phyloP scores from a whole-genome alignment of 768 basidiomycete genomes.

The Termitomyces sp. region DNA sequence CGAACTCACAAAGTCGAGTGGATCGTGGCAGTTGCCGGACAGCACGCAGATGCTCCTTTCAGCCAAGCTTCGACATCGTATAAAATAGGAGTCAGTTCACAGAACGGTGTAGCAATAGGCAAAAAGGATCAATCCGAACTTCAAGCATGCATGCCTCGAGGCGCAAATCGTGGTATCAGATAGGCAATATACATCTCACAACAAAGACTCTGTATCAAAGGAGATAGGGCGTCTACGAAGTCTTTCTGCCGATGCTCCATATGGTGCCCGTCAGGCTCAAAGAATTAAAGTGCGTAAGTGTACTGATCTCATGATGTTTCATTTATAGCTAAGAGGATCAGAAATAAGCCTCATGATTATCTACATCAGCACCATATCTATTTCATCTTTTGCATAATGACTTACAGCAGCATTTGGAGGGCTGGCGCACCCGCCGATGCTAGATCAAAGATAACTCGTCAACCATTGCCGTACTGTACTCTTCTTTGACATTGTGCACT shows the following conservation, averaged over 20 bases:
- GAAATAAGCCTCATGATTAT: conserved; percentile 22
- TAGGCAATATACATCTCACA: conserved; percentile 1
- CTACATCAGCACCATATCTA: not conserved
- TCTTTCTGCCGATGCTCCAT: not conserved
- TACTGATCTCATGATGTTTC: not conserved
- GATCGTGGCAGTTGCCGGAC: conserved; percentile 1
- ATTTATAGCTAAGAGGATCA: conserved; percentile 7
- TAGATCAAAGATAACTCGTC: conserved; percentile 14
- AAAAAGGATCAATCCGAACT: conserved; percentile 4
- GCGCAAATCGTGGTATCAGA: conserved; percentile 8
- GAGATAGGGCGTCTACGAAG: not conserved
- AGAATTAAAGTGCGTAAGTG: not conserved
- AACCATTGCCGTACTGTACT: not conserved
- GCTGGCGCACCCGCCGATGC: conserved; percentile 64
- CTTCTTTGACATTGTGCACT: conserved; percentile 17
- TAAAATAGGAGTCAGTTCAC: conserved; percentile 1
- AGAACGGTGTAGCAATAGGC: conserved; percentile 3
- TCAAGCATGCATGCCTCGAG: conserved; percentile 5
- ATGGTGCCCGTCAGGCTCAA: not conserved
- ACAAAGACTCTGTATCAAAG: not conserved
- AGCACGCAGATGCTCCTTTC: conserved; percentile 1
- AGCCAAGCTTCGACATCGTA: conserved; percentile 3
- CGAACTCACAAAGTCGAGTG: conserved; percentile 4
- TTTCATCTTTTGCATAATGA: not conserved
- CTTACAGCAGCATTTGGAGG: conserved; percentile 69